Evolutionary conservation across 2,329 filamentous ascomycete genomes (phyloP).

Genomic region (Peltaster fructicola): DNA sequence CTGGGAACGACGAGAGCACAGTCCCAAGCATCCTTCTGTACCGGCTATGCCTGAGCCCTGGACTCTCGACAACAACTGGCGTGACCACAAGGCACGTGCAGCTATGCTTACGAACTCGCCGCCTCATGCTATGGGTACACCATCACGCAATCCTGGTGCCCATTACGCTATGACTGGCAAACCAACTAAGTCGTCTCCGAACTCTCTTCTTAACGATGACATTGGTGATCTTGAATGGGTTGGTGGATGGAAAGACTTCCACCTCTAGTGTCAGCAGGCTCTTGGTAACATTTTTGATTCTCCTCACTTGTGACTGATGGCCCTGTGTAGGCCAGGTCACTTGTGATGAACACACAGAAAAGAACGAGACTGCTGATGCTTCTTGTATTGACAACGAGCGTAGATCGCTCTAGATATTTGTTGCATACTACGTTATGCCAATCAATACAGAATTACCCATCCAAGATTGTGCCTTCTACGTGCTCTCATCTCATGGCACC

Average conservation of each 20-base stretch:
- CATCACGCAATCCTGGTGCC: conserved; percentile 9
- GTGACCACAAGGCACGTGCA: conserved; percentile 21
- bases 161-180: too few species aligned
- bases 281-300: conserved; percentile 2
- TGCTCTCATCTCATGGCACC: too few species aligned
- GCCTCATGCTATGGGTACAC: conserved; percentile 6
- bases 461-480: too few species aligned
- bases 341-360: too few species aligned
- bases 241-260: conserved; percentile 68
- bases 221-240: conserved; percentile 82
- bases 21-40: conserved; percentile 5
- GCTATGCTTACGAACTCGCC: conserved; percentile 7
- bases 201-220: conserved; percentile 32
- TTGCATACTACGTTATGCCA: conserved; percentile 1
- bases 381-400: conserved; percentile 4
- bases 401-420: conserved; percentile 3
- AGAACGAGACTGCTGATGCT: too few species aligned
- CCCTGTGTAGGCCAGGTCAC: too few species aligned
- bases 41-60: conserved; percentile 14
- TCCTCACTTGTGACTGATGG: conserved; percentile 4
- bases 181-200: conserved; percentile 21
- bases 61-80: conserved; percentile 32
- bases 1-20: conserved; percentile 15
- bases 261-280: conserved; percentile 33
- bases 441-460: conserved; percentile 9